Base-by-base conservation (phyloP, 2,329 filamentous ascomycete genomes). In the Proliferodiscus dingleyae region DNA sequence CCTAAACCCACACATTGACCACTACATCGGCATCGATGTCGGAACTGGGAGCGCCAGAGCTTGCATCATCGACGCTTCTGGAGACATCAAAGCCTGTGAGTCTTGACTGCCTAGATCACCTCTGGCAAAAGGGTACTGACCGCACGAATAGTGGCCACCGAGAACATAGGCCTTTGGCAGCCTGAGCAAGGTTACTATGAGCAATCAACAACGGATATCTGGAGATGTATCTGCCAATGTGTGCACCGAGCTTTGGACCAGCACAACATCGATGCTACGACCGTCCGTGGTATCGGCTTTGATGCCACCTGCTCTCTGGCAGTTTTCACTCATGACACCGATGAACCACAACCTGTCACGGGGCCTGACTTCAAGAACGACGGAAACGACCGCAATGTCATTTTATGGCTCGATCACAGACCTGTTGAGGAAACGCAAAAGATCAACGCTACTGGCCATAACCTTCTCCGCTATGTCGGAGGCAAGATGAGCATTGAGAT, bases 401-500 rank as follows among this genome's bases (percentile, higher is more conserved):
- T 98, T 47, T 75, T 98, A 19, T 98, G 93, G 93, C 84, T 98
- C 45, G 93, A 98, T 67, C 93, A 98, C 68, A 82, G 93, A 30
- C 89, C 93, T 1, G 80, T 93, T 11, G 80, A 87, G 50, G 93
- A 98, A 74, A 94, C 91, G 0, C 83, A 87, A 52, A 86, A 87
- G 70, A 95, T 98, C 71, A 98, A 98, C 66, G 81, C 81, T 44
- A 97, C 93, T 2, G 77, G 83, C 43, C 93, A 98, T 73, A 93
- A 94, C 66, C 74, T 98, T 43, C 80, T 98, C 48, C 86, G 89
- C 61, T 98, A 98, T 64, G 93, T 98, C 15, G 93, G 93, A 57
- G 93, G 93, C 53, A 91, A 86, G 65, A 98, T 98, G 93, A 95
- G 89, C 65, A 91, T 96, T 55, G 93, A 98, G 73, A 98, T 98